Evolutionary conservation across 2,329 filamentous ascomycete genomes (phyloP), one percentile per base, ranked within the genome.

Genomic region (Clathrospora elynae): DNA sequence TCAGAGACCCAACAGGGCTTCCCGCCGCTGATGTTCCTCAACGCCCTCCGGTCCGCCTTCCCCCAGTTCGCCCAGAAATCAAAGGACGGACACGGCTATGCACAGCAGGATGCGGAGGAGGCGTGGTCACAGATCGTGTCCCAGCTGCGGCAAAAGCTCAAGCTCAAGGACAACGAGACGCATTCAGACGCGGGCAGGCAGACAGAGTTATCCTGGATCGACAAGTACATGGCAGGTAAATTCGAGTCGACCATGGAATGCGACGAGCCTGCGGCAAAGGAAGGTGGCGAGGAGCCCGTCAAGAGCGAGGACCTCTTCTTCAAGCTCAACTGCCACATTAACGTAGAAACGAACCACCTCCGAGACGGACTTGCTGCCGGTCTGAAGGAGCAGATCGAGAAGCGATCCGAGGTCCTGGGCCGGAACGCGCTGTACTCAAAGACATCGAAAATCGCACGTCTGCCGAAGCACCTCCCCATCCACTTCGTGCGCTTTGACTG

Each of bases 401-500:
- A 99, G 78, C 80, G 78, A 41, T 97, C 91, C 0, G 82, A 86
- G 28, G 79, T 81, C 3, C 79, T 99, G 6, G 88, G 79, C 42
- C 83, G 89, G 30, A 84, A 96, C 64, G 87, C 89, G 6, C 72
- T 82, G 2, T 99, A 96, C 72, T 96, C 90, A 35, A 96, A 96
- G 73, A 87, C 81, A 3, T 93, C 90, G n/a, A 84, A 86, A 65
- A 95, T 99, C 59, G 83, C 91, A 8, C 86, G 92, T 13, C 77
- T 96, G 34, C 93, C 93, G 12, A 95, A 96, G 71, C 96, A 99
- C 68, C 80, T 99, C 30, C 93, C 93, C 0, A 89, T 99, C 3
- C 93, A 99, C 72, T 96, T 99, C 69, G 88, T 99, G 42, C 89
- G 93, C 53, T 99, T 99, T 75, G 96, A 92, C 76, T 99, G 93